A percentile compares a stretch with the other conserved stretches of the same genome.
Conservation (phyloP, 2,329 filamentous ascomycete species). For the Amauroascus verrucosus region DNA sequence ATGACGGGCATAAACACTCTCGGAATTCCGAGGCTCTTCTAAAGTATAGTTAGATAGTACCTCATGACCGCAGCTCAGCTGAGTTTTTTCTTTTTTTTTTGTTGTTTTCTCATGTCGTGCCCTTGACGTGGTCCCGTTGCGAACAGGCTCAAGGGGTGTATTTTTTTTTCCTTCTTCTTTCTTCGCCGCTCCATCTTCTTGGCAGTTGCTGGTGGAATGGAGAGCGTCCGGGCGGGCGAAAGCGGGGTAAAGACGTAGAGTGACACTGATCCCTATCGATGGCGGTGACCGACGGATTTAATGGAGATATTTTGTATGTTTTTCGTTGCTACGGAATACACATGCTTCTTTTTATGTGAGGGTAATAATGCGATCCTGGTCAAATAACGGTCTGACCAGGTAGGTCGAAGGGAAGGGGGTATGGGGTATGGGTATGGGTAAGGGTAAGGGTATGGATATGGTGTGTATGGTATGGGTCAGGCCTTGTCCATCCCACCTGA, state of each 20-base stretch:
- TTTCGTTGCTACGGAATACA: background rate
- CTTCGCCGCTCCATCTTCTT: background rate
- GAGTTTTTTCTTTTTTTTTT: background rate
- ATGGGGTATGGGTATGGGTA: no score
- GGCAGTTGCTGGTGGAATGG: background rate
- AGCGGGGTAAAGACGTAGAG: background rate
- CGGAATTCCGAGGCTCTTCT: no score
- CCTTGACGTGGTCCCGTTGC: background rate
- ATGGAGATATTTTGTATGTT: background rate
- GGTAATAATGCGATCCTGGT: background rate
- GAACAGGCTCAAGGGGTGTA: background rate
- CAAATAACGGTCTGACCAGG: background rate
- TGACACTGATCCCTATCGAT: background rate
- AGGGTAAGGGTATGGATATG: no score
- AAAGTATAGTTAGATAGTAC: no score
- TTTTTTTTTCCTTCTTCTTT: no score
- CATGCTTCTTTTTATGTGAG: background rate
- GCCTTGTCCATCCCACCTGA: no score
- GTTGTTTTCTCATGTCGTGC: no score
- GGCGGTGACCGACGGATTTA: background rate
- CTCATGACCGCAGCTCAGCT: no score
- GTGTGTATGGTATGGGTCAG: no score
- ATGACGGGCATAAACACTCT: no score
- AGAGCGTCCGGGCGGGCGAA: background rate
- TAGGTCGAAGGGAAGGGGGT: background rate